Evolutionary conservation across 1,284 basidiomycete genomes (phyloP).

Genomic region (Ustilago tritici): DNA sequence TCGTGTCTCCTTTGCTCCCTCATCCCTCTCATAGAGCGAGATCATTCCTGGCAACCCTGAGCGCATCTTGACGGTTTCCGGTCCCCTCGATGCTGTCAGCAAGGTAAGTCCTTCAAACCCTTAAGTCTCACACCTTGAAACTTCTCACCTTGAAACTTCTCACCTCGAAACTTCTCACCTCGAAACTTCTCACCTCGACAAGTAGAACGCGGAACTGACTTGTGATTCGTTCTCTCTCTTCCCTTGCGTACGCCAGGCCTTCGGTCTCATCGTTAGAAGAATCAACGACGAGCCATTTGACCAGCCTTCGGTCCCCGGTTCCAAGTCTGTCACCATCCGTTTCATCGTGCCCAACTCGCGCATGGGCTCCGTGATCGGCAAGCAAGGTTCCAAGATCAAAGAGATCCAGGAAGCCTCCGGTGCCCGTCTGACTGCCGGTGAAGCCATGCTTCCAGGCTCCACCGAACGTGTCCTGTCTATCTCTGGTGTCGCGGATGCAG

Average conservation of each 20-base stretch:
- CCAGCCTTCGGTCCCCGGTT: slow-evolving; percentile 95
- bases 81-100: slow-evolving; percentile 96
- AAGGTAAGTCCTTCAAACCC: slow-evolving; percentile 77
- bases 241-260: slow-evolving; percentile 76
- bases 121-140: not conserved
- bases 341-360: slow-evolving; percentile 96
- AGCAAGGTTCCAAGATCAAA: slow-evolving; percentile 97
- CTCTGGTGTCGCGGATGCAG: slow-evolving; percentile 98
- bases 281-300: slow-evolving; percentile 99
- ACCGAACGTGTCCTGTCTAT: slow-evolving; percentile 93
- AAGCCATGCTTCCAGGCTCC: slow-evolving; percentile 98
- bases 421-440: slow-evolving; percentile 93
- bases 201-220: not conserved
- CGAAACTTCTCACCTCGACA: not conserved
- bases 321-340: slow-evolving; percentile 97
- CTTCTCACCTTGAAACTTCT: not conserved
- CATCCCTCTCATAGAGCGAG: slow-evolving; percentile 53
- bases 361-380: slow-evolving; percentile 99
- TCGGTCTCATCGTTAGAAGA: slow-evolving; percentile 96
- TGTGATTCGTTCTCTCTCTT: not conserved
- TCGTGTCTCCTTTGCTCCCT: not conserved
- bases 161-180: not conserved
- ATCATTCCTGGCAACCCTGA: slow-evolving; percentile 85
- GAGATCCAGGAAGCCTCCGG: slow-evolving; percentile 99
- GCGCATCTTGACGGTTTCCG: slow-evolving; percentile 95